A percentile compares a stretch with the other conserved stretches of the same genome.
Evolutionary conservation across 345 rosid genomes (phyloP).

Genomic region (Brassica rapa): DNA sequence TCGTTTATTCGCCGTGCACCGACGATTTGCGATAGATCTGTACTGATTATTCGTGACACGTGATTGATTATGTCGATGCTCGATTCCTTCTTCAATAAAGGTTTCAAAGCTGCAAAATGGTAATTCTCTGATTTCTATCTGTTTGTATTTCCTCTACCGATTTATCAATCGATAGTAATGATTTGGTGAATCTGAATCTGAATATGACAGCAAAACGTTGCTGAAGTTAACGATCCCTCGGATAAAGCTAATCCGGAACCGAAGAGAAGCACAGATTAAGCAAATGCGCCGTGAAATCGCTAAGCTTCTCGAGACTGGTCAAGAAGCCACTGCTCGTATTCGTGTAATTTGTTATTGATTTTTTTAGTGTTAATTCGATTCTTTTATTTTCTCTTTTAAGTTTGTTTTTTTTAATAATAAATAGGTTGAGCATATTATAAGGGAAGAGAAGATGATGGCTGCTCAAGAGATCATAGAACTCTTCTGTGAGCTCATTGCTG

Average conservation of each 20-base stretch:
- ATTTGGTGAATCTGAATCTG: neutral
- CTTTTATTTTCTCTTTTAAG: neutral
- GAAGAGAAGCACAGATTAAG: conserved; percentile 88
- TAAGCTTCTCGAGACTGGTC: conserved; percentile 95
- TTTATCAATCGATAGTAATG: conserved; percentile 4
- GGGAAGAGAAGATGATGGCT: conserved; percentile 99
- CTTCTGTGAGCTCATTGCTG: conserved; percentile 79
- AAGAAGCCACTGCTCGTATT: conserved; percentile 97
- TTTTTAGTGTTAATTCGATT: neutral
- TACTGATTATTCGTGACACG: neutral
- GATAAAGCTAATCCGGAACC: conserved; percentile 78
- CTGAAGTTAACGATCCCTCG: conserved; percentile 60
- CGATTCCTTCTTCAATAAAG: conserved; percentile 88
- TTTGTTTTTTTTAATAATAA: neutral
- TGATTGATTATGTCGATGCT: conserved; percentile 63
- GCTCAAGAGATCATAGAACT: conserved; percentile 96
- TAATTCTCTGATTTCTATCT: conserved; percentile 25
- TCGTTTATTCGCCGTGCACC: neutral
- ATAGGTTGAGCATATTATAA: conserved; percentile 90
- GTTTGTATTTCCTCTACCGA: neutral
- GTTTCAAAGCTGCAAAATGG: conserved; percentile 93
- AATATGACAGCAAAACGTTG: conserved; percentile 72
- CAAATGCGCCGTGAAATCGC: conserved; percentile 95
- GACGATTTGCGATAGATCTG: conserved; percentile 14
- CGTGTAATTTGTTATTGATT: conserved; percentile 50